These are phyloP conservation scores for Wickerhamomyces tratensis DNA, from an alignment of 805 yeast species.

Conservation along the genomic window DNA sequence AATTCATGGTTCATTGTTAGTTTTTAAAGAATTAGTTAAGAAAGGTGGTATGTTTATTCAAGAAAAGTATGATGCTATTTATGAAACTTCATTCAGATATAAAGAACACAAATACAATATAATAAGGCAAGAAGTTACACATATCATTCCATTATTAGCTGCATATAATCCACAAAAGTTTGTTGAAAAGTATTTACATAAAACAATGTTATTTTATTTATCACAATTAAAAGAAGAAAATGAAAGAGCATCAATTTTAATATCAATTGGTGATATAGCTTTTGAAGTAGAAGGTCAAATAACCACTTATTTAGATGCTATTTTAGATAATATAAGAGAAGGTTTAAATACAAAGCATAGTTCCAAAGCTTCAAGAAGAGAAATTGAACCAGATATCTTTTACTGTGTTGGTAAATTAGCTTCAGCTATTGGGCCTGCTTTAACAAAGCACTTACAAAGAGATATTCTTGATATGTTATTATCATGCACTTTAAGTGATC, in stretches of 20 bases:
- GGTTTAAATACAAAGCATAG: slow-evolving; percentile 45
- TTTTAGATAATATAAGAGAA: slow-evolving; percentile 76
- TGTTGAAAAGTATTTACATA: slow-evolving; percentile 72
- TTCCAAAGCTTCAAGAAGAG: slow-evolving; percentile 37
- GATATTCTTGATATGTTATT: slow-evolving; percentile 74
- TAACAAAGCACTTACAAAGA: slow-evolving; percentile 78
- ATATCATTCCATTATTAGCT: slow-evolving; percentile 76
- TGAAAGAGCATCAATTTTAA: slow-evolving; percentile 69
- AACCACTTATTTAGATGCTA: slow-evolving; percentile 80
- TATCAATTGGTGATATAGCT: slow-evolving; percentile 80
- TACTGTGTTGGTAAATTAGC: slow-evolving; percentile 85
- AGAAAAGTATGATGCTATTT: slow-evolving; percentile 65
- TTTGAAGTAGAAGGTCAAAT: slow-evolving; percentile 68
- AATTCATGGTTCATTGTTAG: slow-evolving; percentile 81
- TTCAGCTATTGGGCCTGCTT: slow-evolving; percentile 83
- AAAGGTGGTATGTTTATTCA: slow-evolving; percentile 66
- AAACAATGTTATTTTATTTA: slow-evolving; percentile 67
- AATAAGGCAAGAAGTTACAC: slow-evolving; percentile 77
- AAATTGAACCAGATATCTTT: slow-evolving; percentile 77
- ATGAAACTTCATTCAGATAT: slow-evolving; percentile 62
- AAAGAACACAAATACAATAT: slow-evolving; percentile 70
- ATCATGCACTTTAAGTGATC: slow-evolving; percentile 74
- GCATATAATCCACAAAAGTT: slow-evolving; percentile 66
- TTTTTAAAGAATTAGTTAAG: slow-evolving; percentile 66
- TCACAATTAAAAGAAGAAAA: slow-evolving; percentile 66